Conservation (phyloP, 352 stramenopile genomes). For the Pythium monospermum region DNA sequence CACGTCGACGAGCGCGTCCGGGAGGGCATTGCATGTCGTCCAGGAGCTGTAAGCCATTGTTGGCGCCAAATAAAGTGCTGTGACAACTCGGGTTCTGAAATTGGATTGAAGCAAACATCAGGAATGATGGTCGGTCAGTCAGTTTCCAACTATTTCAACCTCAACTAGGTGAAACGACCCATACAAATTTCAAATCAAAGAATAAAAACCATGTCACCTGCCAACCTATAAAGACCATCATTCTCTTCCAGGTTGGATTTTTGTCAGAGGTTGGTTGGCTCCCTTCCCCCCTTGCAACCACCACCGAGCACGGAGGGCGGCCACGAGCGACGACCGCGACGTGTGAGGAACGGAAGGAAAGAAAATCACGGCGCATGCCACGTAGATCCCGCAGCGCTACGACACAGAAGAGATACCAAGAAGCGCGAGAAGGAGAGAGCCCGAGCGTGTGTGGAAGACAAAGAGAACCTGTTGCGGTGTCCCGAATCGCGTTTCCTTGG, state of each 20-base stretch:
- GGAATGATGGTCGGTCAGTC: constrained; percentile 23
- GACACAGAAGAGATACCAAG: no score
- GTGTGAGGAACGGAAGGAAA: neutral
- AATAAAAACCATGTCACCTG: constrained; percentile 2
- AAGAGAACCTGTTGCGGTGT: no score
- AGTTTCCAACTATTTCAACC: constrained; percentile 23
- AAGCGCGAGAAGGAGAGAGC: no score
- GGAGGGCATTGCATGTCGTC: constrained; percentile 12
- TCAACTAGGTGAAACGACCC: constrained; percentile 12
- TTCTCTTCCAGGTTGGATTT: constrained; percentile 21
- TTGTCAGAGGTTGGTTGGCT: constrained; percentile 14
- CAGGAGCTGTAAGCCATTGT: constrained; percentile 9
- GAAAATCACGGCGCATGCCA: neutral
- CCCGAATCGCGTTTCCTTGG: neutral
- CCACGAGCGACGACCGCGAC: neutral
- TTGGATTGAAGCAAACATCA: neutral
- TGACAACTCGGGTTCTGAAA: neutral
- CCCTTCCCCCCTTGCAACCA: constrained; percentile 12
- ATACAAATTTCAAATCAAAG: constrained; percentile 11
- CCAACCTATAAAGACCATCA: constrained; percentile 31
- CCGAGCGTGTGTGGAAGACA: no score
- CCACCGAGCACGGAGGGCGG: constrained; percentile 3
- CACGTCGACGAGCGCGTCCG: constrained; percentile 2
- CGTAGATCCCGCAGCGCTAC: neutral
- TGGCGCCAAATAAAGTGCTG: neutral